phyloP scores from a whole-genome alignment of 2,329 filamentous ascomycete species.

The Nemania sp. region DNA sequence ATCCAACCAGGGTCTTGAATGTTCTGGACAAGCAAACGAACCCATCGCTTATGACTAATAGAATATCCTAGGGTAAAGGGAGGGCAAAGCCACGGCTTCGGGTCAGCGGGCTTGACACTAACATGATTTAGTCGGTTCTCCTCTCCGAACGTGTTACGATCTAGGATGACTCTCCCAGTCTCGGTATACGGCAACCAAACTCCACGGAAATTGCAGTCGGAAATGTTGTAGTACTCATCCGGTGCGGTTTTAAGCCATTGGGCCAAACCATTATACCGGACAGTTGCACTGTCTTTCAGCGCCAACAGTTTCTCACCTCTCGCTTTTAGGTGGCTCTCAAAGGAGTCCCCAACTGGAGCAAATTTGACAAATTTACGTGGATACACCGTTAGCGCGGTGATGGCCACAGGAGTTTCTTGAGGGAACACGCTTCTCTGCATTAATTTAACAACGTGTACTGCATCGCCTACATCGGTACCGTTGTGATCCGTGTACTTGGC shows the following conservation, averaged over 20 bases:
- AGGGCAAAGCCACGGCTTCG: conserved; percentile 33
- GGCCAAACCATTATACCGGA: conserved; percentile 34
- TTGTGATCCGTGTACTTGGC: conserved; percentile 34
- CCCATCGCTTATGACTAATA: conserved; percentile 34
- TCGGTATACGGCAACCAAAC: conserved; percentile 39
- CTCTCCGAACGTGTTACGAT: conserved; percentile 37
- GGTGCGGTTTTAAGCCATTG: conserved; percentile 35
- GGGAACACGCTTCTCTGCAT: conserved; percentile 32
- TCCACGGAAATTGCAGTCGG: conserved; percentile 26
- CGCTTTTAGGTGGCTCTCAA: conserved; percentile 25
- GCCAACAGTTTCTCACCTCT: conserved; percentile 35
- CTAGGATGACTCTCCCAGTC: conserved; percentile 35
- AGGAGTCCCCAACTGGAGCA: conserved; percentile 24
- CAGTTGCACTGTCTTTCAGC: conserved; percentile 25
- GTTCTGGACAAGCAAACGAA: conserved; percentile 33
- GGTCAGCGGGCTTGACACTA: conserved; percentile 21
- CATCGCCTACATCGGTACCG: conserved; percentile 29
- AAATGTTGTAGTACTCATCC: conserved; percentile 28
- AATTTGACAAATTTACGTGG: conserved; percentile 31
- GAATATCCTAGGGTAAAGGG: conserved; percentile 37
- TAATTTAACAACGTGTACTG: conserved; percentile 20
- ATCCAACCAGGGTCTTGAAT: conserved; percentile 34
- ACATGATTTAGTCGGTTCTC: conserved; percentile 28
- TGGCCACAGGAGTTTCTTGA: conserved; percentile 30
- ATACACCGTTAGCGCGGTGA: conserved; percentile 32